Conservation (phyloP, 345 rosid genomes). For the Boechera divaricarpa region DNA sequence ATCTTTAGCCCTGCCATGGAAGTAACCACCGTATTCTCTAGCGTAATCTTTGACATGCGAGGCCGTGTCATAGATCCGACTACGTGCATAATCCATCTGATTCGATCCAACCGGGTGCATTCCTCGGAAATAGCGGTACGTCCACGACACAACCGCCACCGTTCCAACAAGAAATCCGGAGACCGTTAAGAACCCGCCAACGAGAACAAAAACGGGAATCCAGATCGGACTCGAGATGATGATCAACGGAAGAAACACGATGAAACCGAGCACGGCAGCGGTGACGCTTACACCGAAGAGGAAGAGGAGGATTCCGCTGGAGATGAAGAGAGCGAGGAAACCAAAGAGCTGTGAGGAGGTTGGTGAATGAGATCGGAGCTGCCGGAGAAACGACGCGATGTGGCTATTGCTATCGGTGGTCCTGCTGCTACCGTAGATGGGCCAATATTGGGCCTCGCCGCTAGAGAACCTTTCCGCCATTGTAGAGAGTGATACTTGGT, state of each 20-base stretch:
- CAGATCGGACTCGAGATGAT: conserved; percentile 79
- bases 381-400: conserved; percentile 46
- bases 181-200: conserved; percentile 55
- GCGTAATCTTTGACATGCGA: conserved; percentile 87
- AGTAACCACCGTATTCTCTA: conserved; percentile 82
- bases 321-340: conserved; percentile 59
- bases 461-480: conserved; percentile 39
- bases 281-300: conserved; percentile 66
- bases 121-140: conserved; percentile 70
- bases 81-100: conserved; percentile 71
- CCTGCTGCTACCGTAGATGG: conserved; percentile 37
- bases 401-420: conserved; percentile 32
- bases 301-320: conserved; percentile 66
- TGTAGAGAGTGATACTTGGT: conserved; percentile 31
- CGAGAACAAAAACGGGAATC: conserved; percentile 54
- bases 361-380: conserved; percentile 59
- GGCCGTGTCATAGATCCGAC: conserved; percentile 84
- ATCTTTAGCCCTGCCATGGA: conserved; percentile 86
- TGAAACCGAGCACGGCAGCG: conserved; percentile 50
- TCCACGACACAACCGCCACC: conserved; percentile 60
- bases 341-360: conserved; percentile 70
- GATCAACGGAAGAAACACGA: conserved; percentile 64
- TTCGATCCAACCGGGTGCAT: conserved; percentile 78
- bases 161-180: conserved; percentile 60
- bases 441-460: conserved; percentile 39